Evolutionary conservation across 2,329 filamentous ascomycete species (phyloP).

Genomic region (Arthrobotrys sphaeroides): DNA sequence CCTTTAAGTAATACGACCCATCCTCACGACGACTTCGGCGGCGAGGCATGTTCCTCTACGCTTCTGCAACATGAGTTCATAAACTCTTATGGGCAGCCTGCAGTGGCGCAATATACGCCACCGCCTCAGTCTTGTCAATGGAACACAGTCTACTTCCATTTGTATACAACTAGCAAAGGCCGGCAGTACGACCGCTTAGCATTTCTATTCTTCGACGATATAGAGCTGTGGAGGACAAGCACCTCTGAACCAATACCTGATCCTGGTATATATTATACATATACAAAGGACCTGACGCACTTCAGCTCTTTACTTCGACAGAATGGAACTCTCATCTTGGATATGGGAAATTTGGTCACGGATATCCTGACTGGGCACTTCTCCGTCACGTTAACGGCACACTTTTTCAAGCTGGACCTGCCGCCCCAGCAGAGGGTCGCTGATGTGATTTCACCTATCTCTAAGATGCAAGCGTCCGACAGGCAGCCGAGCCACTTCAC

Average conservation of each 20-base stretch:
- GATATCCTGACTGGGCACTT: conserved; percentile 76
- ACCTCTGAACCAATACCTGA: conserved; percentile 78
- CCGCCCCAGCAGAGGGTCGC: conserved; percentile 67
- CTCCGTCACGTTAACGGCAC: conserved; percentile 68
- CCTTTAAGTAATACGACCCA: conserved; percentile 24
- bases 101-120: conserved; percentile 63
- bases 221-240: conserved; percentile 83
- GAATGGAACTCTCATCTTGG: conserved; percentile 79
- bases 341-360: conserved; percentile 77
- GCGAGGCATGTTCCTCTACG: conserved; percentile 34
- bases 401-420: conserved; percentile 79
- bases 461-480: conserved; percentile 65
- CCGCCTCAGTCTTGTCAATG: conserved; percentile 74
- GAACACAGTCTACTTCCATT: conserved; percentile 77
- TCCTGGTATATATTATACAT: conserved; percentile 71
- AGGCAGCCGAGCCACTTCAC: conserved; percentile 73
- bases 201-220: conserved; percentile 78
- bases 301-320: conserved; percentile 75
- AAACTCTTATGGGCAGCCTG: conserved; percentile 13
- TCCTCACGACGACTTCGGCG: conserved; percentile 41
- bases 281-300: conserved; percentile 79
- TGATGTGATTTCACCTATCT: conserved; percentile 63
- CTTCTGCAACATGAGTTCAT: conserved; percentile 33
- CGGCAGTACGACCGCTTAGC: conserved; percentile 80
- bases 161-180: conserved; percentile 76